phyloP scores from a whole-genome alignment of 2,329 filamentous ascomycete genomes.

The Aspergillus fumigatus region DNA sequence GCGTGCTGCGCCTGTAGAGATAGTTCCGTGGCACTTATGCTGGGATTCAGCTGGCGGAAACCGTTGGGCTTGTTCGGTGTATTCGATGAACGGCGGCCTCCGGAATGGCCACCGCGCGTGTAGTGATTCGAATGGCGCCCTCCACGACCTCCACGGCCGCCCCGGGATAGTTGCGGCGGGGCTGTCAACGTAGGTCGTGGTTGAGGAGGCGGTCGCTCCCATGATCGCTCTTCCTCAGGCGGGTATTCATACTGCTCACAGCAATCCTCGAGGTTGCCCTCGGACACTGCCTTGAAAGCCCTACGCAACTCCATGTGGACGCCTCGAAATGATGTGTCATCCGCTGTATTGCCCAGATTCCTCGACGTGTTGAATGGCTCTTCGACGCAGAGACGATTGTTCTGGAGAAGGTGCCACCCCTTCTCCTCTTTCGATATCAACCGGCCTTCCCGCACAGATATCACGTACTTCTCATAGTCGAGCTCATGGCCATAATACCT shows the following conservation, averaged over 20 bases:
- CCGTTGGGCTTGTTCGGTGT: conserved; percentile 44
- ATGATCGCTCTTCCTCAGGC: conserved; percentile 64
- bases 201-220: conserved; percentile 54
- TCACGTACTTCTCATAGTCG: conserved; percentile 76
- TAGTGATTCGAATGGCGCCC: conserved; percentile 46
- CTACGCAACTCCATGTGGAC: conserved; percentile 84
- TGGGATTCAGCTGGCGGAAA: conserved; percentile 34
- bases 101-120: conserved; percentile 44
- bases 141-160: conserved; percentile 48
- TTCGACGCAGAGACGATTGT: conserved; percentile 88
- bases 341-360: conserved; percentile 93
- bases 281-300: conserved; percentile 76
- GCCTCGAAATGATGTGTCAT: conserved; percentile 89
- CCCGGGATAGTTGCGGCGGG: conserved; percentile 41
- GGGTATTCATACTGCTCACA: conserved; percentile 88
- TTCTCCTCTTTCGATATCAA: conserved; percentile 78
- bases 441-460: conserved; percentile 80
- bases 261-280: conserved; percentile 73
- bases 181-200: conserved; percentile 50
- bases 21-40: conserved; percentile 34
- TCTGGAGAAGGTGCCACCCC: conserved; percentile 74
- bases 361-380: conserved; percentile 89
- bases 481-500: conserved; percentile 91
- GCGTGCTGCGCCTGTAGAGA: conserved; percentile 44
- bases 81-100: conserved; percentile 54